A percentile compares a stretch with the other conserved stretches of the same genome.
Evolutionary conservation across 164 flowering plant genomes (phyloP).

Genomic region (Kalanchoe fedtschenkoi): DNA sequence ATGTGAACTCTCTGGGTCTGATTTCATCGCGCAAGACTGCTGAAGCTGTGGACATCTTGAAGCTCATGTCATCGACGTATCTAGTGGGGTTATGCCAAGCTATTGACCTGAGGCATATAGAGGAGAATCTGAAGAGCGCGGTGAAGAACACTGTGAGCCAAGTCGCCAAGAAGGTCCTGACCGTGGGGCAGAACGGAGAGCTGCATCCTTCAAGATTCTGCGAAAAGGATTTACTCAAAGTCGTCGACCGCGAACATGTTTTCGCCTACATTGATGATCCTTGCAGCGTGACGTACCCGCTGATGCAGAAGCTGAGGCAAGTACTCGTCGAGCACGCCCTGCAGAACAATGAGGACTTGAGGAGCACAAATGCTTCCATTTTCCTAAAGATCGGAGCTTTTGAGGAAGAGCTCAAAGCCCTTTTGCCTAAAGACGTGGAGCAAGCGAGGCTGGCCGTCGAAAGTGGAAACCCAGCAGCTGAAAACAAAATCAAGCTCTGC

Average conservation of each 20-base stretch:
- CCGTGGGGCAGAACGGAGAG: slow-evolving; percentile 6
- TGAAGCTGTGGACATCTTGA: slow-evolving; percentile 12
- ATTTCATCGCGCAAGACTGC: slow-evolving; percentile 6
- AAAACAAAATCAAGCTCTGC: slow-evolving; percentile 10
- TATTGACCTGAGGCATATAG: slow-evolving; percentile 12
- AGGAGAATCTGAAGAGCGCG: slow-evolving; percentile 10
- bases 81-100: slow-evolving; percentile 12
- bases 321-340: slow-evolving; percentile 12
- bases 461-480: slow-evolving; percentile 1
- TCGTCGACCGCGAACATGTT: slow-evolving; percentile 10
- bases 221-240: slow-evolving; percentile 12
- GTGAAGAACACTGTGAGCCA: slow-evolving; percentile 11
- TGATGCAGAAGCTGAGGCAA: slow-evolving; percentile 15
- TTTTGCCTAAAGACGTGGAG: slow-evolving; percentile 12
- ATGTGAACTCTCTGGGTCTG: slow-evolving; percentile 10
- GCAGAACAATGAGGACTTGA: neutral
- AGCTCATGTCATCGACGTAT: slow-evolving; percentile 11
- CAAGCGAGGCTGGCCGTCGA: slow-evolving; percentile 2
- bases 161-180: slow-evolving; percentile 4
- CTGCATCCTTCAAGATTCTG: slow-evolving; percentile 13
- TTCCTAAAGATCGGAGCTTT: slow-evolving; percentile 9
- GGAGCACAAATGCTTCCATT: slow-evolving; percentile 4
- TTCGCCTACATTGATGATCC: slow-evolving; percentile 14
- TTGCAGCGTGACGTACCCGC: slow-evolving; percentile 12
- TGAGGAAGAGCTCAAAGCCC: slow-evolving; percentile 11